Evolutionary conservation across 441 rosid species (phyloP), one percentile per base, ranked within the genome.

Genomic region (California macrophylla): DNA sequence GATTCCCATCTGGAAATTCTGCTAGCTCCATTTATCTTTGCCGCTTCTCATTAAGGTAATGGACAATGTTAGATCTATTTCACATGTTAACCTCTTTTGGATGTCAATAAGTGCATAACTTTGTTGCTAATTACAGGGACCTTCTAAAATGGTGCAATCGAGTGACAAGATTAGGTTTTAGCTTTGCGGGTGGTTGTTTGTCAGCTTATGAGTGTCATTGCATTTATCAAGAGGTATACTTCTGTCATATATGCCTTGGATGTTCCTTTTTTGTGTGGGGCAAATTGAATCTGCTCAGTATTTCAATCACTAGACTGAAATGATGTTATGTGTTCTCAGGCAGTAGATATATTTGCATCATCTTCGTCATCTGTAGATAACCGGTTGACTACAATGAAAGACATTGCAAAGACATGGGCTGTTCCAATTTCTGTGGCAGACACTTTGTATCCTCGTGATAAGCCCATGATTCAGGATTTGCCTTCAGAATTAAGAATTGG

Each of bases 121-220:
- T 74, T 66, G 70, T 70, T 56, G 23, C 28, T 23, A 26, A 73
- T 81, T 74, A 64, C 85, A 95, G 99, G 86, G 99, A 95, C 85
- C 88, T 95, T 69, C 89, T 95, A 62, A 92, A 95, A 83, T 92
- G 91, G 96, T 92, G 99, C 83, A 94, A 87, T 76, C 83, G 99
- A 74, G 86, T 95, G 79, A 83, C 79, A 47, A 81, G 83, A 23
- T 74, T 82, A 36, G 80, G 77, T 71, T 78, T 74, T 70, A 58
- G 71, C 73, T 54, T 66, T 2, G 20, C 4, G 10, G 75, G 50
- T 26, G 52, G 78, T 80, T 76, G 77, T 67, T 76, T 88, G 80
- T 74, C 95, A 64, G 74, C 86, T 62, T 71, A 74, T 63, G 89
- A 89, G 71, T 73, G 85, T 71, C 82, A 30, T 67, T 69, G 74